phyloP scores from a whole-genome alignment of 371 early-diverging fungal genomes.

The Mortierella sp. region DNA sequence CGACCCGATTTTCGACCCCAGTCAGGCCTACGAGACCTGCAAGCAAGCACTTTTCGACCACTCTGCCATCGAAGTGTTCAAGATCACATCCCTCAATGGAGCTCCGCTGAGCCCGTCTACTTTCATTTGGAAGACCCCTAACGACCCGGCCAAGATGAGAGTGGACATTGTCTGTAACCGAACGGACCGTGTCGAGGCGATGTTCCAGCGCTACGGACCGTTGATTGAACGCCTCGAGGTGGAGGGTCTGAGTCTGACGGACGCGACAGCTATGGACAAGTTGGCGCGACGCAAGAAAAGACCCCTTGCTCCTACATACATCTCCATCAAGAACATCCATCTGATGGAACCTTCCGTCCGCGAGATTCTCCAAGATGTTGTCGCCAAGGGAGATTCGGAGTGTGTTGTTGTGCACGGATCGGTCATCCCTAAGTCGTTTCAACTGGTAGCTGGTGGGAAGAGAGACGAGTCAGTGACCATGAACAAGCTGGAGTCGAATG shows the following conservation, averaged over 20 bases:
- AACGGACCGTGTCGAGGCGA: not conserved
- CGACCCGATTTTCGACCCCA: not conserved
- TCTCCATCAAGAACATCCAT: not conserved
- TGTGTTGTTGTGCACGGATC: not conserved
- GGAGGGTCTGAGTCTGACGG: not conserved
- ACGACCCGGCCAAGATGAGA: not conserved
- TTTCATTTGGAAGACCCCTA: not conserved
- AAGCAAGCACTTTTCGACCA: not conserved
- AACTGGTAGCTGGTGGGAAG: not conserved
- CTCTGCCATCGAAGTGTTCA: not conserved
- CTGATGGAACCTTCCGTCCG: not conserved
- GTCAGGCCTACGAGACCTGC: constrained; percentile 2
- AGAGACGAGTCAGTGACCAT: not conserved
- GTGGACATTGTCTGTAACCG: not conserved
- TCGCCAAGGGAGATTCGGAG: not conserved
- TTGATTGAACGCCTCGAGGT: not conserved
- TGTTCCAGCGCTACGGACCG: not conserved
- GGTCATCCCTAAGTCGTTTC: not conserved
- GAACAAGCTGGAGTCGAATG: not conserved
- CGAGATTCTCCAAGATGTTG: not conserved
- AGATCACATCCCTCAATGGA: not conserved
- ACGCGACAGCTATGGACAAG: not conserved
- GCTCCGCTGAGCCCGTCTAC: not conserved
- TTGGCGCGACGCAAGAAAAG: not conserved
- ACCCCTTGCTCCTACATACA: not conserved